Evolutionary conservation across 2,329 filamentous ascomycete species (phyloP), one percentile per base, ranked within the genome.

Genomic region (Knufia fluminis): DNA sequence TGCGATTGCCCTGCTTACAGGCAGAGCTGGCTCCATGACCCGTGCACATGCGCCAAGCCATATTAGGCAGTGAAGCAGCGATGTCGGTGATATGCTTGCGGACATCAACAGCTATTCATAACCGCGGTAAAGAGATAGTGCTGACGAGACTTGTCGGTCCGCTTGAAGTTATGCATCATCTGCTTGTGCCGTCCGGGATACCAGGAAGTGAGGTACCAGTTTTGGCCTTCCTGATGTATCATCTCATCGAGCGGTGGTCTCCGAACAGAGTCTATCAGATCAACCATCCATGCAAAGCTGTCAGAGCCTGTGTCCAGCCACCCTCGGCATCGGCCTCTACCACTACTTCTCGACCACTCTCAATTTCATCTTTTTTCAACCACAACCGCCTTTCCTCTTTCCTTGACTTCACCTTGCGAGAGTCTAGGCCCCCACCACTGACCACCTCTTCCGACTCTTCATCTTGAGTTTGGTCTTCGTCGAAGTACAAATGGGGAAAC

Each of bases 401-500:
- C 23, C 35, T 16, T n/a, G 16, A n/a, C n/a, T n/a, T n/a, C n/a
- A n/a, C n/a, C n/a, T n/a, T n/a, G n/a, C n/a, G n/a, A n/a, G n/a
- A n/a, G n/a, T n/a, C n/a, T n/a, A n/a, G n/a, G n/a, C n/a, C n/a
- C n/a, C n/a, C n/a, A n/a, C n/a, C n/a, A n/a, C n/a, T n/a, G n/a
- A n/a, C n/a, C n/a, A n/a, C n/a, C n/a, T n/a, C n/a, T n/a, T n/a
- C n/a, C n/a, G n/a, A n/a, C n/a, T n/a, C n/a, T n/a, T n/a, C n/a
- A n/a, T n/a, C n/a, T n/a, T n/a, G n/a, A n/a, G n/a, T n/a, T n/a
- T n/a, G n/a, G n/a, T n/a, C n/a, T 17, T 33, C 35, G n/a, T 35
- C 28, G 16, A 49, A 45, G 22, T 49, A 49, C 39, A 45, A 22
- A 38, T 49, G 47, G 19, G 66, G 66, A 53, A 69, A 69, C 51